phyloP scores from a whole-genome alignment of 2,329 filamentous ascomycete genomes.

The Myriosclerotinia duriaeana region DNA sequence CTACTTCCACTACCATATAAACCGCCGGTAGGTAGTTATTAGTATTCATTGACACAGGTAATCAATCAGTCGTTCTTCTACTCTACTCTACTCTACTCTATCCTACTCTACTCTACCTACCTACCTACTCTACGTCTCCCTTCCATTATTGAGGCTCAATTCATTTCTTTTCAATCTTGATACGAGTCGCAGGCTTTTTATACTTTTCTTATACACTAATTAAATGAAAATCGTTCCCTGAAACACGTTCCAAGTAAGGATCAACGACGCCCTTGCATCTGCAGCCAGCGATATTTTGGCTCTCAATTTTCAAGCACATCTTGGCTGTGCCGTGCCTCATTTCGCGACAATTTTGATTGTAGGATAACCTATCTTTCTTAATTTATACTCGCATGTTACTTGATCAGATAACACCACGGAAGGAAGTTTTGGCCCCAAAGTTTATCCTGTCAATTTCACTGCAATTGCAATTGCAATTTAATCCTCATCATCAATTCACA shows the following conservation, averaged over 20 bases:
- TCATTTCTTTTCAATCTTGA: conserved; percentile 7
- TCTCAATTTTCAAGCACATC: neutral
- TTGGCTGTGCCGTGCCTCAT: conserved; percentile 11
- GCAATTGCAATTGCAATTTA: conserved; percentile 7
- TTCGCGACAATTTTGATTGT: conserved; percentile 16
- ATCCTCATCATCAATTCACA: neutral
- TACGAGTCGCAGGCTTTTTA: conserved; percentile 10
- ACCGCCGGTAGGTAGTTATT: no score
- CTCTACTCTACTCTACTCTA: no score
- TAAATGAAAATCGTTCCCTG: conserved; percentile 16
- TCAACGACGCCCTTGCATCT: conserved; percentile 19
- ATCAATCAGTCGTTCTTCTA: no score
- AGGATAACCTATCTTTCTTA: conserved; percentile 17
- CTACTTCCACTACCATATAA: no score
- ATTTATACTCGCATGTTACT: neutral
- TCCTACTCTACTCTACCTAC: no score
- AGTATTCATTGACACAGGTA: no score
- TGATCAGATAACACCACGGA: conserved; percentile 8
- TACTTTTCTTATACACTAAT: conserved; percentile 4
- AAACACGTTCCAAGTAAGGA: conserved; percentile 21
- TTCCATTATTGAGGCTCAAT: conserved; percentile 11
- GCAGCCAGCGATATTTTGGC: neutral
- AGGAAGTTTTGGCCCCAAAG: conserved; percentile 7
- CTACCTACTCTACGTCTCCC: neutral
- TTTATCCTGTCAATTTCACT: neutral